Percentiles rank a stretch among this genome's conserved stretches.
These are phyloP conservation scores for Hemileccinum impolitum DNA, from an alignment of 768 basidiomycete species.

Conservation along the genomic window DNA sequence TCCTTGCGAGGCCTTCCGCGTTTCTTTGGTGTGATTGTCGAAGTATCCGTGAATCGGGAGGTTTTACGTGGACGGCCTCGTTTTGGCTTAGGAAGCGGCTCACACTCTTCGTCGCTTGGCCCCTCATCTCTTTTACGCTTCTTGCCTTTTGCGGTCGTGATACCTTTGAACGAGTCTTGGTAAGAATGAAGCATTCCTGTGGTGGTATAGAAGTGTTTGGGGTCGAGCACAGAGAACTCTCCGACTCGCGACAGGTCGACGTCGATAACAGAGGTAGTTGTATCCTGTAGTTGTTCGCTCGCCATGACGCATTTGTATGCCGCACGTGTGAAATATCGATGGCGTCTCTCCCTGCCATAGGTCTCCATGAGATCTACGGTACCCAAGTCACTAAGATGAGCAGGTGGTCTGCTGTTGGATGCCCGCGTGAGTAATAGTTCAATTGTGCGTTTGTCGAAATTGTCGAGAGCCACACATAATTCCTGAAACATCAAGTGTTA, in stretches of 20 bases:
- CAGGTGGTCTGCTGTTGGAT: conserved; percentile 58
- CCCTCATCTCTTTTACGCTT: conserved; percentile 34
- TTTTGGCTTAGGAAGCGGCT: conserved; percentile 35
- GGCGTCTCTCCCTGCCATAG: conserved; percentile 79
- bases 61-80: conserved; percentile 55
- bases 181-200: conserved; percentile 40
- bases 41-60: conserved; percentile 5
- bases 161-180: conserved; percentile 49
- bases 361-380: conserved; percentile 77
- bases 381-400: conserved; percentile 69
- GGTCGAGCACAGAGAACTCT: conserved; percentile 46
- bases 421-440: conserved; percentile 76
- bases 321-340: conserved; percentile 75
- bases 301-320: conserved; percentile 63
- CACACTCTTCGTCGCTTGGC: conserved; percentile 13
- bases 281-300: conserved; percentile 61
- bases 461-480: conserved; percentile 54
- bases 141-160: conserved; percentile 14
- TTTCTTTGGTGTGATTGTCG: conserved; percentile 28
- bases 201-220: conserved; percentile 53
- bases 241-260: conserved; percentile 51
- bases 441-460: conserved; percentile 78
- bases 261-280: conserved; percentile 39
- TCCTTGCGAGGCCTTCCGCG: conserved; percentile 35
- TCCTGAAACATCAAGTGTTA: conserved; percentile 43